Evolutionary conservation across 306 rosid species (phyloP), one percentile per base, ranked within the genome.

Genomic region (Gillenia trifoliata): DNA sequence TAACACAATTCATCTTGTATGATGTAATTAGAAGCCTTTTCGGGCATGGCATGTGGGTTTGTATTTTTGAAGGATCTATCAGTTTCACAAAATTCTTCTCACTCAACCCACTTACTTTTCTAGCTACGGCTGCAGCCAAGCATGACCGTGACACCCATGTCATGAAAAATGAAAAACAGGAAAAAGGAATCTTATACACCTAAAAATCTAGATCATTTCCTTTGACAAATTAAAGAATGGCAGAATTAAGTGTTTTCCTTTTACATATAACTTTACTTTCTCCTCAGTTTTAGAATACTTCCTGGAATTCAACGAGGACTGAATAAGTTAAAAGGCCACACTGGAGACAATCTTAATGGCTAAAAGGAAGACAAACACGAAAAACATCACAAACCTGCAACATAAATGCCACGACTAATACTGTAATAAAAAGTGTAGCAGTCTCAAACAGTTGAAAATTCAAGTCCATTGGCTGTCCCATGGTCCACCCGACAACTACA

Each of bases 361-460:
- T 26, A 2, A 28, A 59, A 26, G 33, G 11, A 26, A 71, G 70
- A 23, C 64, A 36, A 63, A 25, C 36, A 4, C 28, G 43, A 30
- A 38, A 28, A 70, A 20, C 19, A 52, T 61, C 65, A 81, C 86
- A 75, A 72, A 93, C 98, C 97, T 93, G 98, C 84, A 93, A 84
- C 97, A 93, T 86, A 83, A 93, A 93, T 43, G 98, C 97, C 75
- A 93, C 98, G 25, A 93, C 98, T 67, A 93, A 78, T 82, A 93
- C 98, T 0, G 98, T 87, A 76, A 93, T 90, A 73, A 93, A 93
- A 33, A 93, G 95, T 49, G 97, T 86, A 66, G 98, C 95, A 19
- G 98, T 93, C 90, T 93, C 98, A 13, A 93, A 93, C 69, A 93
- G 98, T 78, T 93, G 91, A 78, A 93, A 93, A 83, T 93, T 93